These are phyloP conservation scores for Fusarium miscanthi DNA, from an alignment of 2,329 filamentous ascomycete species.

Conservation along the genomic window DNA sequence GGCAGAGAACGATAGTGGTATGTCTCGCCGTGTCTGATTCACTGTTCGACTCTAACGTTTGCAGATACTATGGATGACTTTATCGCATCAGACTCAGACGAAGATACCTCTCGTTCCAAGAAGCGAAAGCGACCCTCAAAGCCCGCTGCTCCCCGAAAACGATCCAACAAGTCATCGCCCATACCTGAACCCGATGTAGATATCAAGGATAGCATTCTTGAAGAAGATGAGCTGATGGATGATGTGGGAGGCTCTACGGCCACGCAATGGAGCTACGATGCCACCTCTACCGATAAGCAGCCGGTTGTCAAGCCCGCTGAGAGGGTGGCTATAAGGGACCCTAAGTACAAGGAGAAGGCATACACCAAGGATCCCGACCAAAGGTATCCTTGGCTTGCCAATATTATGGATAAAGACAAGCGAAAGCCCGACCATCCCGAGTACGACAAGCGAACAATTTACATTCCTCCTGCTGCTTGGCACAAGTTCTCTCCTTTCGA, in stretches of 20 bases:
- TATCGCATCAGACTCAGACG: constrained; percentile 85
- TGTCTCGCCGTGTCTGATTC: background rate
- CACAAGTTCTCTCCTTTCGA: constrained; percentile 91
- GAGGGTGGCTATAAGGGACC: constrained; percentile 41
- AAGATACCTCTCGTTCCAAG: constrained; percentile 64
- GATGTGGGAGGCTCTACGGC: constrained; percentile 76
- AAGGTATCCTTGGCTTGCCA: constrained; percentile 90
- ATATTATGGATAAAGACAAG: constrained; percentile 84
- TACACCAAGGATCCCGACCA: constrained; percentile 85
- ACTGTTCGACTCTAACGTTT: constrained; percentile 3
- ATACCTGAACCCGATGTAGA: constrained; percentile 22
- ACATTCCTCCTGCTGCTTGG: constrained; percentile 84
- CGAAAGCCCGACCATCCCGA: constrained; percentile 84
- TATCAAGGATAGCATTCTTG: constrained; percentile 58
- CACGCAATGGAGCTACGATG: constrained; percentile 80
- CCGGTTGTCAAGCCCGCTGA: constrained; percentile 51
- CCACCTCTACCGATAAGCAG: constrained; percentile 55
- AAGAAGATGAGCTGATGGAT: constrained; percentile 66
- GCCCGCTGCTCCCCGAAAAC: constrained; percentile 68
- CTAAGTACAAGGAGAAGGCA: constrained; percentile 71
- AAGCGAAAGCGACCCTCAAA: constrained; percentile 80
- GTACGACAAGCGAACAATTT: constrained; percentile 91
- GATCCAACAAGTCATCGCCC: constrained; percentile 64
- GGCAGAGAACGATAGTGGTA: constrained; percentile 69
- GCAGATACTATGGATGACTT: constrained; percentile 85